Evolutionary conservation across 2,329 filamentous ascomycete genomes (phyloP).

Genomic region (Colletotrichum musicola): DNA sequence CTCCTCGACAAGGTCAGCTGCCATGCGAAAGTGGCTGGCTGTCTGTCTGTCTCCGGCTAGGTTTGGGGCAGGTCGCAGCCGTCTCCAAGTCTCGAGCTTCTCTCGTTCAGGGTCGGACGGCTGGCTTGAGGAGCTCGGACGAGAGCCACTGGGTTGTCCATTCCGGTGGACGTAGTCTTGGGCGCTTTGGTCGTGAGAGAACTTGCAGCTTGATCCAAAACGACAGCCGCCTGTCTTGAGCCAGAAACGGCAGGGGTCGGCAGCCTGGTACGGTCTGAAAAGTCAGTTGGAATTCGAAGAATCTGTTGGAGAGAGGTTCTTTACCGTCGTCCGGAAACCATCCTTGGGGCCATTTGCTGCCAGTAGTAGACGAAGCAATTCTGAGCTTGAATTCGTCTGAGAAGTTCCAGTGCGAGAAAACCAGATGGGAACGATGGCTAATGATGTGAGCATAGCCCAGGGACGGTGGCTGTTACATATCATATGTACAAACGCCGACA

Average conservation of each 20-base stretch:
- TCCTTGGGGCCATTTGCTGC: no score
- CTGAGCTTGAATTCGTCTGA: no score
- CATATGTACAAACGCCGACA: neutral
- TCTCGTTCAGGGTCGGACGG: conserved; percentile 1
- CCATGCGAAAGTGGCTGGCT: conserved; percentile 11
- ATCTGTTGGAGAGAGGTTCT: neutral
- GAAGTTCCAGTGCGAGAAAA: no score
- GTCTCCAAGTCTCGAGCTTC: conserved; percentile 13
- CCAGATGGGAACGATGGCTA: no score
- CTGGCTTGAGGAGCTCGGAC: neutral
- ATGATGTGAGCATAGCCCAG: no score
- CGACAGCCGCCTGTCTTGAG: neutral
- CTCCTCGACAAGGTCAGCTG: neutral
- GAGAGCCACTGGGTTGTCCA: neutral
- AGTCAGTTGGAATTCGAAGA: neutral
- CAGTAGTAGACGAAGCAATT: no score
- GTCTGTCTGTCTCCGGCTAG: neutral
- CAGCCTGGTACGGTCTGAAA: neutral
- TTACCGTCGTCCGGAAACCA: no score
- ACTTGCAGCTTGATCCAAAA: conserved; percentile 10
- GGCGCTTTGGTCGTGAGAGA: neutral
- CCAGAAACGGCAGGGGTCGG: neutral
- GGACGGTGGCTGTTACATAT: neutral
- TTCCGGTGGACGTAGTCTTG: neutral
- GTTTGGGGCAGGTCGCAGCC: conserved; percentile 2